phyloP scores from a whole-genome alignment of 2,329 filamentous ascomycete species.

The Epichloe gansuensis region DNA sequence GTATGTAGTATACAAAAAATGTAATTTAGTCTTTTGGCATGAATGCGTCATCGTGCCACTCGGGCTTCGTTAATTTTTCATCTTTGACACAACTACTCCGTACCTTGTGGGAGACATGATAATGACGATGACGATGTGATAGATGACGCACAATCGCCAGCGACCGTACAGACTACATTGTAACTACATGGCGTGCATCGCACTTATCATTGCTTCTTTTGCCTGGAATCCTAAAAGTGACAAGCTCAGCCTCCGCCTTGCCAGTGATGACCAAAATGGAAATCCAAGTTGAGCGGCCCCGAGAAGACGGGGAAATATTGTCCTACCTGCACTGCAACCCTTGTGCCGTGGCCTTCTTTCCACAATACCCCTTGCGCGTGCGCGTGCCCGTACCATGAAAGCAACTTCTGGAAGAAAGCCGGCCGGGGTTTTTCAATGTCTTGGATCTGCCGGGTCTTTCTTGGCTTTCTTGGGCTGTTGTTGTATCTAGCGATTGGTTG shows the following conservation, averaged over 20 bases:
- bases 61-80: not conserved
- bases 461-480: not conserved
- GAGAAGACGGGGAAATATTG: too few species aligned
- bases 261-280: too few species aligned
- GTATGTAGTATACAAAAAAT: constrained; percentile 3
- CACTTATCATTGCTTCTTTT: too few species aligned
- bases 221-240: too few species aligned
- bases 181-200: too few species aligned
- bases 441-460: not conserved
- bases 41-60: not conserved
- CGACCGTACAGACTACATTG: too few species aligned
- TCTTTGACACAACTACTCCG: not conserved
- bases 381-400: not conserved
- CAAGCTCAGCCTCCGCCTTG: too few species aligned
- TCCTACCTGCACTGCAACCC: too few species aligned
- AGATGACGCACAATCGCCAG: too few species aligned
- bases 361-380: not conserved
- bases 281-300: too few species aligned
- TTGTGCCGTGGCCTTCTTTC: not conserved
- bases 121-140: too few species aligned
- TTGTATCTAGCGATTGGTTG: not conserved
- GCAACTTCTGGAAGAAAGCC: not conserved
- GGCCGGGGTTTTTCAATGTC: not conserved
- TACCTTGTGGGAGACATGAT: too few species aligned
- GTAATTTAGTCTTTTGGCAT: constrained; percentile 2